Base-by-base conservation (phyloP, 2,329 filamentous ascomycete species). In the Geosmithia putterillii region DNA sequence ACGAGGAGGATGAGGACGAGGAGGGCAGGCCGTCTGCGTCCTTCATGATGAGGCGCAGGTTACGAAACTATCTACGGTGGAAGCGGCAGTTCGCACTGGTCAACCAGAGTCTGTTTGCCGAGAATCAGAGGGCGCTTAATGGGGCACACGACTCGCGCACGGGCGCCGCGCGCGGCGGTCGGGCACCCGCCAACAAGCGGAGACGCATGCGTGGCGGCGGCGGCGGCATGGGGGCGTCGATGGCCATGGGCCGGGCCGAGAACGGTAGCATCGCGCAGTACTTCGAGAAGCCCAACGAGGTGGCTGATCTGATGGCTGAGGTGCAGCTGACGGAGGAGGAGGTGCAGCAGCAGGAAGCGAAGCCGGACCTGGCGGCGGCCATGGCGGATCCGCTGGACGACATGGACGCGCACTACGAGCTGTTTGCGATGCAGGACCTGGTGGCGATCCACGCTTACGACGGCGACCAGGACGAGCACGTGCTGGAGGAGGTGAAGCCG, bases 401-500 rank as follows among this genome's bases (percentile, higher is more conserved):
- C 56, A 90, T 92, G 83, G 89, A 95, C 49, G 83, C 90, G 51
- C 92, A 83, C 63, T 96, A 89, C 58, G 78, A 92, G 59, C 72
- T 96, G 25, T 95, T 90, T 59, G 86, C 94, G 44, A 92, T 94
- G 79, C 76, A 86, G 51, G 86, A 95, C 51, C 69, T 96, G 18
- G 73, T 96, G 12, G 79, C 95, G 36, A 73, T 96, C 17, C 92
- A 96, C 59, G 84, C 92, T 1, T 98, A 95, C 58, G 88, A 95
- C 46, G 89, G 89, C 10, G 92, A 96, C 57, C 83, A 90, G 67
- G 92, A 98, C 59, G 92, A 96, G 57, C 86, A 94, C 58, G 74
- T 96, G n/a, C 74, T 98, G 2, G 90, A 98, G 59, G 92, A 98
- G 62, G 73, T 92, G 45, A 88, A 86, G 55, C 92, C 92, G 28